These are phyloP conservation scores for Dionaea muscipula DNA, from an alignment of 179 eudicot species.

Conservation along the genomic window DNA sequence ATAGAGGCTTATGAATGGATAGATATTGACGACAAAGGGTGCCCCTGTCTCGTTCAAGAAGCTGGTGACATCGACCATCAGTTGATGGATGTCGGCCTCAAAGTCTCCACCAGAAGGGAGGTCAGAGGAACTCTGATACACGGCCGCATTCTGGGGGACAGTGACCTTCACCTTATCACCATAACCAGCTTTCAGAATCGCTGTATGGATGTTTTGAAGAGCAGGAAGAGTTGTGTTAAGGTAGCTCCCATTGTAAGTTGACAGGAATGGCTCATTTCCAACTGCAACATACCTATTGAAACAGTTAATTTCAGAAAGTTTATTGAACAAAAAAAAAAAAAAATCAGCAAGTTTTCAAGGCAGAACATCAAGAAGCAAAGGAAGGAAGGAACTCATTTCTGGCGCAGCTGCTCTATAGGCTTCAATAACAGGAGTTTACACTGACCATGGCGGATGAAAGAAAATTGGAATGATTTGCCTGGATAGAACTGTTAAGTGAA, in stretches of 20 bases:
- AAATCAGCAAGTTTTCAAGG: neutral
- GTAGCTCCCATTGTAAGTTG: slow-evolving; percentile 57
- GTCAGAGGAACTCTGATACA: slow-evolving; percentile 31
- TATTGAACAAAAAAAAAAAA: too few relatives aligned
- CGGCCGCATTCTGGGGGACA: slow-evolving; percentile 59
- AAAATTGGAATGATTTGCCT: too few relatives aligned
- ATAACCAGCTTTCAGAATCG: slow-evolving; percentile 49
- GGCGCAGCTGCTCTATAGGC: too few relatives aligned
- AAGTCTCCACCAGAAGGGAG: slow-evolving; percentile 69
- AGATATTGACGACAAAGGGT: slow-evolving; percentile 73
- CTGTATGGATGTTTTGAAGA: slow-evolving; percentile 55
- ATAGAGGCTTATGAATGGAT: slow-evolving; percentile 81
- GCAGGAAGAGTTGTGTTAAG: slow-evolving; percentile 64
- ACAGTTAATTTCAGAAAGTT: too few relatives aligned
- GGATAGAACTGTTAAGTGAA: too few relatives aligned
- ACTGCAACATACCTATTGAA: slow-evolving; percentile 69
- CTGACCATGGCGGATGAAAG: too few relatives aligned
- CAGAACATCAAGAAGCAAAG: neutral
- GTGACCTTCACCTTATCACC: slow-evolving; percentile 52
- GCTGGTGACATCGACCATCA: slow-evolving; percentile 45
- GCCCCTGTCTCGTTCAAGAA: slow-evolving; percentile 42
- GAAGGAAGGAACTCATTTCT: too few relatives aligned
- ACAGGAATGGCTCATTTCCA: slow-evolving; percentile 74
- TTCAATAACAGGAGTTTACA: too few relatives aligned
- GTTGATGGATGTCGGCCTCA: slow-evolving; percentile 45